phyloP scores from a whole-genome alignment of 352 stramenopile species.

The Phytopythium litorale region DNA sequence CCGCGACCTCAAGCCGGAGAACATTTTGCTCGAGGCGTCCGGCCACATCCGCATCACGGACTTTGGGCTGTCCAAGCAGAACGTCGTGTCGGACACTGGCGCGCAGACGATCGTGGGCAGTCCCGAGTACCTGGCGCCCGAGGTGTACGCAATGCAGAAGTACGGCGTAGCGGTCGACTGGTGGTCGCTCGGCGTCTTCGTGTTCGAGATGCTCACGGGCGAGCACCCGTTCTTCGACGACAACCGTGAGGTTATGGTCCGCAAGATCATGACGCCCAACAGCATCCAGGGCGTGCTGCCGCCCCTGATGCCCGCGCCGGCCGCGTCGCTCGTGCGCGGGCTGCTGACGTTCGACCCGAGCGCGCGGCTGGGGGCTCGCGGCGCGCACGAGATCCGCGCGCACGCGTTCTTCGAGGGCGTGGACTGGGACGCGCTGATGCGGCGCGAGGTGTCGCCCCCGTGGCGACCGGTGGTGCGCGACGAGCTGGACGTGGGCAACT shows the following conservation, averaged over 20 bases:
- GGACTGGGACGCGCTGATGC: slow-evolving; percentile 78
- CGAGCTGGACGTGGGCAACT: slow-evolving; percentile 78
- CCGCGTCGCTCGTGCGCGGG: slow-evolving; percentile 64
- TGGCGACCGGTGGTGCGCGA: slow-evolving; percentile 64
- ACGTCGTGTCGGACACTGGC: slow-evolving; percentile 66
- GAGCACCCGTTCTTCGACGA: slow-evolving; percentile 87
- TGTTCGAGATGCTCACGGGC: slow-evolving; percentile 91
- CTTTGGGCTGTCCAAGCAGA: slow-evolving; percentile 89
- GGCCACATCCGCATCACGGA: slow-evolving; percentile 97
- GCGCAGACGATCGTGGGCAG: slow-evolving; percentile 75
- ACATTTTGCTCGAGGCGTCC: slow-evolving; percentile 82
- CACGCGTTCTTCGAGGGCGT: slow-evolving; percentile 87
- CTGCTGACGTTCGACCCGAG: slow-evolving; percentile 76
- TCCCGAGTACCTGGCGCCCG: slow-evolving; percentile 89
- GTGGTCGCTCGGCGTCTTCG: slow-evolving; percentile 90
- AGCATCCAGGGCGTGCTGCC: slow-evolving; percentile 62
- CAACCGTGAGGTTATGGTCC: slow-evolving; percentile 80
- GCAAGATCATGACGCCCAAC: slow-evolving; percentile 84
- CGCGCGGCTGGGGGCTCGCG: slow-evolving; percentile 56
- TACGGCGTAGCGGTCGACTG: slow-evolving; percentile 89
- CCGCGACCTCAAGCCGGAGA: slow-evolving; percentile 97
- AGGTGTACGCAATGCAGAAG: slow-evolving; percentile 71
- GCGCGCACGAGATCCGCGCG: slow-evolving; percentile 60
- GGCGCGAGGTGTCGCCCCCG: slow-evolving; percentile 45
- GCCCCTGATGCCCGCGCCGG: slow-evolving; percentile 56